Evolutionary conservation across 331 rosid species (phyloP), one percentile per base, ranked within the genome.

Genomic region (Spiraea crenata): DNA sequence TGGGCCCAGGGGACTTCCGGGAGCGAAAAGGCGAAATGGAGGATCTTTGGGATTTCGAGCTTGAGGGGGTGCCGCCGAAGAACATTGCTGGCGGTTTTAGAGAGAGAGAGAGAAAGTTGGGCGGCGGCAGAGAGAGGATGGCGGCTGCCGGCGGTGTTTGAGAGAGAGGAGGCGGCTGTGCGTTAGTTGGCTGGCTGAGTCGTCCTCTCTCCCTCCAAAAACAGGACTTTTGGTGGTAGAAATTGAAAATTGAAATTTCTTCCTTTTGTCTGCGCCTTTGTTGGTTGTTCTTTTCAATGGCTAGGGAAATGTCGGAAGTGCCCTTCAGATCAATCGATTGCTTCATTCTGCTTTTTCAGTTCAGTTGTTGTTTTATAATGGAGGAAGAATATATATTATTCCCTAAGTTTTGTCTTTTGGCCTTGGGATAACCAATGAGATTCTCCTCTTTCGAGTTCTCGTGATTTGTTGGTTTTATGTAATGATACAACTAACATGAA

Each of bases 11-110:
- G 0, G 91, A 79, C 76, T 82, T 91, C 59, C 89, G 82, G 0
- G 91, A 87, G 54, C 90, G 86, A 76, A 83, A 83, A 6, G 96
- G 90, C 13, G 95, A 82, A 65, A 83, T 67, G 51, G 90, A 80
- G 55, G 93, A 63, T 74, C 88, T 81, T 34, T 80, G 89, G 67
- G 92, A 81, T 76, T 89, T 82, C 37, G 83, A 70, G 74, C 79
- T 74, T 4, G 64, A 69, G 64, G 16, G 41, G 64, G 16, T 54
- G 81, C 40, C 38, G 76, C 76, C 37, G 85, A 81, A 82, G 88
- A 79, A 71, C 83, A 79, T 72, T 58, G 60, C 66, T 37, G 46
- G 41, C 2, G 58, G 45, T 59, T 50, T 73, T 52, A 60, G 42
- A 66, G 76, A 51, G 58, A 51, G 46, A 44, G 65, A 69, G 61